Evolutionary conservation across 192 early-diverging fungal genomes (phyloP).

Genomic region (Haplosporangium gracile): DNA sequence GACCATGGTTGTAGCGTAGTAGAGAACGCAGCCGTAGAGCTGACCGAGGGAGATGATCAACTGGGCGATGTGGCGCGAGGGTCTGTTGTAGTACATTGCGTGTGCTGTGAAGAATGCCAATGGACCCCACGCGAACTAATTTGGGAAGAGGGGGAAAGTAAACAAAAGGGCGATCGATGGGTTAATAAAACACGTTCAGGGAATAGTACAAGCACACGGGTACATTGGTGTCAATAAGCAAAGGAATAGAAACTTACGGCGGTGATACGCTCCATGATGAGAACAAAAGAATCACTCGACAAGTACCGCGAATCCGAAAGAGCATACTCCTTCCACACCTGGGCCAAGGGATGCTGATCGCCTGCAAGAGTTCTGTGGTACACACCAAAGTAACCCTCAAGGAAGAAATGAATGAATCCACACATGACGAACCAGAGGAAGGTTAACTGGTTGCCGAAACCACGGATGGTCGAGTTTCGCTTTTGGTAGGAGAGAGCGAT

Average conservation of each 20-base stretch:
- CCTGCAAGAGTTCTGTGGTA: conserved; percentile 77
- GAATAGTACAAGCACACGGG: not conserved
- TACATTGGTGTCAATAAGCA: not conserved
- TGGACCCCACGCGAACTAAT: conserved; percentile 68
- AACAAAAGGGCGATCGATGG: conserved; percentile 34
- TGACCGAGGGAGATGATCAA: conserved; percentile 75
- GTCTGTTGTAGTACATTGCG: conserved; percentile 65
- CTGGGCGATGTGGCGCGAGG: conserved; percentile 69
- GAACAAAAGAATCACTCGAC: conserved; percentile 83
- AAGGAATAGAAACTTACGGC: conserved; percentile 68
- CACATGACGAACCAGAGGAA: conserved; percentile 90
- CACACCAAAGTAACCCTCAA: conserved; percentile 90
- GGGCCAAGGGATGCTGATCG: conserved; percentile 72
- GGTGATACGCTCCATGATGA: conserved; percentile 91
- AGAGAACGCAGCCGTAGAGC: conserved; percentile 87
- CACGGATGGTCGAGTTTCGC: conserved; percentile 38
- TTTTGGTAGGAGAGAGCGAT: conserved; percentile 30
- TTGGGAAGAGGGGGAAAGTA: conserved; percentile 57
- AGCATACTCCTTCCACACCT: conserved; percentile 95
- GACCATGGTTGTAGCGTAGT: conserved; percentile 79
- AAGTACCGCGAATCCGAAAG: conserved; percentile 91
- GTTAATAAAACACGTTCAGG: not conserved
- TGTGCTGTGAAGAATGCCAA: conserved; percentile 69
- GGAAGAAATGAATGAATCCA: conserved; percentile 82
- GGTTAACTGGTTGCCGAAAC: conserved; percentile 55